phyloP scores from a whole-genome alignment of 352 stramenopile species.

The Globisporangium echinulatum region DNA sequence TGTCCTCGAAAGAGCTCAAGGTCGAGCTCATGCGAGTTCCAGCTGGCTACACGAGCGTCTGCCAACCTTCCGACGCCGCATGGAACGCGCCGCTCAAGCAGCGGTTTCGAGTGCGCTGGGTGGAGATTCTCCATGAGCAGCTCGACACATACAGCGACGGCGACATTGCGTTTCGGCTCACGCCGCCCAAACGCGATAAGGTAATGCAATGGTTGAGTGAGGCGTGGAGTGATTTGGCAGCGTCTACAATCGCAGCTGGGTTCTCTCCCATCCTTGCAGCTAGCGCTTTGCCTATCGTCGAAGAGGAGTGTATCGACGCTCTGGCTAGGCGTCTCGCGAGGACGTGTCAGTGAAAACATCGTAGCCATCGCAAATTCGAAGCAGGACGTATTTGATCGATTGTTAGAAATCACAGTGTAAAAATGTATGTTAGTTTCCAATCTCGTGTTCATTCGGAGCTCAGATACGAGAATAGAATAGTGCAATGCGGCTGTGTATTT shows the following conservation, averaged over 20 bases:
- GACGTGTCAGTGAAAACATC: neutral
- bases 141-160: conserved; percentile 1
- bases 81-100: conserved; percentile 10
- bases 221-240: neutral
- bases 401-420: neutral
- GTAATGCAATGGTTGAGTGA: neutral
- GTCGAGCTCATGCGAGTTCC: conserved; percentile 6
- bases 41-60: conserved; percentile 5
- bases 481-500: no score
- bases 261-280: neutral
- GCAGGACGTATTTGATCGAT: neutral
- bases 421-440: conserved; percentile 1
- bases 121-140: conserved; percentile 1
- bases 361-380: neutral
- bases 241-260: neutral
- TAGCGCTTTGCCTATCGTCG: neutral
- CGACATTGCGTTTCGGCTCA: neutral
- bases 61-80: conserved; percentile 4
- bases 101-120: conserved; percentile 1
- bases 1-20: neutral
- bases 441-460: neutral
- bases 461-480: no score
- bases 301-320: neutral
- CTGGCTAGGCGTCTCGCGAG: neutral
- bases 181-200: neutral